phyloP scores from a whole-genome alignment of 169 alveolate genomes.

The Fabrea salina region DNA sequence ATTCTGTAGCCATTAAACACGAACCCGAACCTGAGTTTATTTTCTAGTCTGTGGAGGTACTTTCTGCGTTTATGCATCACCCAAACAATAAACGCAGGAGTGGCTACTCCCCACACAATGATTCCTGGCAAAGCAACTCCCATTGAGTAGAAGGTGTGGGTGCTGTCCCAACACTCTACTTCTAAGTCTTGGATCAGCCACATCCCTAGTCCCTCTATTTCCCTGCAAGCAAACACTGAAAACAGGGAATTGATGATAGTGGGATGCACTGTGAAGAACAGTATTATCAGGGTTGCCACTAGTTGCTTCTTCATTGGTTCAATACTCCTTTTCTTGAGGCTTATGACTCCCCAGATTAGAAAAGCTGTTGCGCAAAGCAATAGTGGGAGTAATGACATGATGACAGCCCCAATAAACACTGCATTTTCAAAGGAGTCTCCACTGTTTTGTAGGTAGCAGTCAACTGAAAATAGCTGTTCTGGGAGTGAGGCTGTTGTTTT shows the following conservation, averaged over 20 bases:
- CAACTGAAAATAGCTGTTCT: conserved; percentile 24
- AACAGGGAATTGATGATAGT: conserved; percentile 37
- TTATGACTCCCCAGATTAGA: too few species aligned
- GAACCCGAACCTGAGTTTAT: conserved; percentile 39
- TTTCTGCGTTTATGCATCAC: not conserved
- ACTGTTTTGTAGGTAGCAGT: not conserved
- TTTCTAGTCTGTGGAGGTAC: conserved; percentile 10
- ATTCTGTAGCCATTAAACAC: conserved; percentile 42
- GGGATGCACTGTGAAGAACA: conserved; percentile 55
- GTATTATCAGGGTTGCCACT: conserved; percentile 36
- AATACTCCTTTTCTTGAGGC: too few species aligned
- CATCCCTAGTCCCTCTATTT: conserved; percentile 33
- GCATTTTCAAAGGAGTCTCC: too few species aligned
- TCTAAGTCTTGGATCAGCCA: conserved; percentile 20
- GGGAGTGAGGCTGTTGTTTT: not conserved
- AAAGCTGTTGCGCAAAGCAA: too few species aligned
- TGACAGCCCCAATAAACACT: too few species aligned
- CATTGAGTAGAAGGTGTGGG: conserved; percentile 17
- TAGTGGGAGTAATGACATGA: too few species aligned
- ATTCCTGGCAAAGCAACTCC: conserved; percentile 43
- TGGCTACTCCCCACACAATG: conserved; percentile 51
- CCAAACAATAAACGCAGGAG: conserved; percentile 36
- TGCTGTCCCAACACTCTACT: conserved; percentile 13
- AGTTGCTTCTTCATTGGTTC: not conserved
- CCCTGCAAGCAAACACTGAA: conserved; percentile 14